Percentiles rank a stretch among this genome's conserved stretches.
phyloP scores from a whole-genome alignment of 2,329 filamentous ascomycete species.

The Fusarium foetens region DNA sequence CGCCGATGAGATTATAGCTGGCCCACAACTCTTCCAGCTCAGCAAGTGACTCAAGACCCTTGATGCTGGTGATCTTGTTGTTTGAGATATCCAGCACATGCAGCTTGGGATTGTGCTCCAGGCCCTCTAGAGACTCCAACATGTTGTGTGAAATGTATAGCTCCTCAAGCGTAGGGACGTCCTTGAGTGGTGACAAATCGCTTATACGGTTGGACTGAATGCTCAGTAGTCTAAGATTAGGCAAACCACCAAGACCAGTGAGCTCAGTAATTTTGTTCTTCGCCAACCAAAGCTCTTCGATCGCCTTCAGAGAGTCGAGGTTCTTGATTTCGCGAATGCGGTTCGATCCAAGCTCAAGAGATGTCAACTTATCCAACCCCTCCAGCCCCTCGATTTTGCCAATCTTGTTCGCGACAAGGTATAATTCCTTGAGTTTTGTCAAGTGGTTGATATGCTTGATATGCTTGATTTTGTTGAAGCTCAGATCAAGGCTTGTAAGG shows the following conservation, averaged over 20 bases:
- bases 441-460: constrained; percentile 89
- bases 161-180: constrained; percentile 83
- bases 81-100: constrained; percentile 88
- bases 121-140: constrained; percentile 78
- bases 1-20: constrained; percentile 83
- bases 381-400: constrained; percentile 85
- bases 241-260: constrained; percentile 76
- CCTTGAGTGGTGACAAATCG: constrained; percentile 78
- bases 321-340: constrained; percentile 89
- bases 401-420: constrained; percentile 96
- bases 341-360: constrained; percentile 92
- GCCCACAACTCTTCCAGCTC: constrained; percentile 94
- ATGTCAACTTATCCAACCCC: constrained; percentile 76
- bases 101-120: constrained; percentile 74
- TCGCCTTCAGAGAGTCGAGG: constrained; percentile 76
- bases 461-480: constrained; percentile 99
- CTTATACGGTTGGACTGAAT: constrained; percentile 95
- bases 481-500: constrained; percentile 85
- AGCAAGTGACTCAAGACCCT: constrained; percentile 73
- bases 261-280: constrained; percentile 97
- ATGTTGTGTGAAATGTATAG: constrained; percentile 96
- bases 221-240: constrained; percentile 86
- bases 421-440: constrained; percentile 81
- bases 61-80: constrained; percentile 81
- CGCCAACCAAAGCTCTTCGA: constrained; percentile 93